phyloP scores from a whole-genome alignment of 495 filamentous ascomycete genomes.

The Penicillium tannophilum region DNA sequence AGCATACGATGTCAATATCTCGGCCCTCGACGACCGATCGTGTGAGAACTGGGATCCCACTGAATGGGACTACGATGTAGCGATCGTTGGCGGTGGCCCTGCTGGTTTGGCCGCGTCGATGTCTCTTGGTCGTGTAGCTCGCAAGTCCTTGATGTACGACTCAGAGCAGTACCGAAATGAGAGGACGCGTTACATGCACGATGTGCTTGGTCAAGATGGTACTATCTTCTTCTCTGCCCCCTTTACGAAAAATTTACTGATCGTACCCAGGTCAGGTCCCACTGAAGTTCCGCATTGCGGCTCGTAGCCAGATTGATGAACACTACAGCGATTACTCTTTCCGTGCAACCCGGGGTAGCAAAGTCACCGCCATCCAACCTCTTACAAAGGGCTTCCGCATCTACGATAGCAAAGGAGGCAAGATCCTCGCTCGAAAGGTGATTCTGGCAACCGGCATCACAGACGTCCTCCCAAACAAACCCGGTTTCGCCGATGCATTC shows the following conservation, averaged over 20 bases:
- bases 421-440: conserved; percentile 27
- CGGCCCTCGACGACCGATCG: not conserved
- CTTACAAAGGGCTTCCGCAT: conserved; percentile 15
- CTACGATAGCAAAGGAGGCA: conserved; percentile 11
- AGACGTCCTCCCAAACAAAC: conserved; percentile 44
- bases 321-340: conserved; percentile 13
- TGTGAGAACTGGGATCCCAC: conserved; percentile 7
- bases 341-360: conserved; percentile 12
- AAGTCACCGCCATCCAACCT: conserved; percentile 16
- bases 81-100: conserved; percentile 17
- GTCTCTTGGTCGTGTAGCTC: conserved; percentile 11
- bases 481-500: conserved; percentile 44
- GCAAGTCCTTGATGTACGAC: conserved; percentile 13
- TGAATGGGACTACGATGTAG: conserved; percentile 16
- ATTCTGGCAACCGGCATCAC: conserved; percentile 49
- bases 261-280: conserved; percentile 6
- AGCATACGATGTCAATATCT: not conserved
- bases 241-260: not conserved
- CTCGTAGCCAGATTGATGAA: conserved; percentile 14
- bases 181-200: conserved; percentile 15
- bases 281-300: conserved; percentile 10
- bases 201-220: conserved; percentile 17
- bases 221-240: not conserved
- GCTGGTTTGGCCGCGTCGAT: conserved; percentile 14
- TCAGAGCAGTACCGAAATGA: conserved; percentile 12